These are phyloP conservation scores for Aphanomyces euteiches DNA, from an alignment of 352 stramenopile species.

Conservation along the genomic window DNA sequence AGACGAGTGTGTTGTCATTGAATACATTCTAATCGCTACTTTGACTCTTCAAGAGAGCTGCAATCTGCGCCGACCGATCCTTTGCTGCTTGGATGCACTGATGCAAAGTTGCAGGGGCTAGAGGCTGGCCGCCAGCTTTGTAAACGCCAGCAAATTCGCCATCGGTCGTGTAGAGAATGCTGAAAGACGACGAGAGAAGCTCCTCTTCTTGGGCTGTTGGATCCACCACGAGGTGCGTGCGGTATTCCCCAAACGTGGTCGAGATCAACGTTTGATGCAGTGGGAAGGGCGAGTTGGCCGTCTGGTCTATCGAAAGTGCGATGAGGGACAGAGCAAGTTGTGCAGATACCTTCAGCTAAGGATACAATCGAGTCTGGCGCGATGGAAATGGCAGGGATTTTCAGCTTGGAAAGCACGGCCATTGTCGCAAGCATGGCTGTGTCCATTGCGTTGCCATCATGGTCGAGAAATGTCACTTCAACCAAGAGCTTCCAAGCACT, in stretches of 20 bases:
- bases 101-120: slow-evolving; percentile 50
- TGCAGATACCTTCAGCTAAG: slow-evolving; percentile 47
- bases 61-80: slow-evolving; percentile 6
- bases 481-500: slow-evolving; percentile 78
- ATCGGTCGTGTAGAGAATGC: slow-evolving; percentile 59
- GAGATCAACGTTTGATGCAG: slow-evolving; percentile 59
- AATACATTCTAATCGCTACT: background rate
- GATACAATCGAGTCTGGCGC: slow-evolving; percentile 66
- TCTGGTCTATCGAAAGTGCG: slow-evolving; percentile 32
- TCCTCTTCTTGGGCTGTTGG: slow-evolving; percentile 69
- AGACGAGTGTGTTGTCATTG: background rate
- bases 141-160: slow-evolving; percentile 59
- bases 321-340: background rate
- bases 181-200: slow-evolving; percentile 54
- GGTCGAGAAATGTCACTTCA: slow-evolving; percentile 76
- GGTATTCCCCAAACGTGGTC: slow-evolving; percentile 63
- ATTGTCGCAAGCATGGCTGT: slow-evolving; percentile 66
- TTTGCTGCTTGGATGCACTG: slow-evolving; percentile 65
- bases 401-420: slow-evolving; percentile 58
- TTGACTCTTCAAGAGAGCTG: background rate
- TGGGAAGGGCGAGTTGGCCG: slow-evolving; percentile 38
- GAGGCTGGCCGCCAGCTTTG: slow-evolving; percentile 57
- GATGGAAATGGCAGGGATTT: slow-evolving; percentile 57
- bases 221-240: slow-evolving; percentile 58
- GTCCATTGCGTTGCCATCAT: slow-evolving; percentile 79